These are phyloP conservation scores for Crithidia acanthocephali DNA, from an alignment of 208 protist genomes.

Conservation along the genomic window DNA sequence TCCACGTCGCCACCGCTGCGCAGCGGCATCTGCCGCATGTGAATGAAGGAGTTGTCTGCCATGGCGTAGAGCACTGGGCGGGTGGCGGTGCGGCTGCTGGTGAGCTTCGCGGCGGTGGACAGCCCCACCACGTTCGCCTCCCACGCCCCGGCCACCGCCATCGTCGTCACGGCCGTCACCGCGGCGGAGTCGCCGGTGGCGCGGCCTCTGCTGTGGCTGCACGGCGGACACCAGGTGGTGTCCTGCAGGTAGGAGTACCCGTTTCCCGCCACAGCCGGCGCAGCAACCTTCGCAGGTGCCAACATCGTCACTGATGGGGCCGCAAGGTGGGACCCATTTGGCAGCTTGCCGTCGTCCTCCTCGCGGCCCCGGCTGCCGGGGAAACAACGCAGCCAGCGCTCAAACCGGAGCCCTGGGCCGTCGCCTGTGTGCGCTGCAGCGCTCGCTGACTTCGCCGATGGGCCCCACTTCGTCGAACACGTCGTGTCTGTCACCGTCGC, in stretches of 20 bases:
- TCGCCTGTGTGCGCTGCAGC: constrained; percentile 2
- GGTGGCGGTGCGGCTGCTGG: constrained; percentile 12
- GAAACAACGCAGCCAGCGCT: constrained; percentile 72
- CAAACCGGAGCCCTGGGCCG: constrained; percentile 13
- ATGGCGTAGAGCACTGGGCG: constrained; percentile 26
- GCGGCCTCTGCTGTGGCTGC: background rate
- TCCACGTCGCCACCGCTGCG: constrained; percentile 8
- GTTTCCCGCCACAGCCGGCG: background rate
- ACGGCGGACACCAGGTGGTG: constrained; percentile 32
- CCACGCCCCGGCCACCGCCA: constrained; percentile 23
- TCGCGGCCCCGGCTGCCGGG: constrained; percentile 10
- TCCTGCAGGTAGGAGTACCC: constrained; percentile 43
- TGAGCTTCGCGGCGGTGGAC: constrained; percentile 15
- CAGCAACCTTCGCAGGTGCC: background rate
- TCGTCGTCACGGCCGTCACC: constrained; percentile 28
- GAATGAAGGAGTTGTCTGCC: constrained; percentile 25
- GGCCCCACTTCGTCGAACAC: background rate
- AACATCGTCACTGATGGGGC: no score
- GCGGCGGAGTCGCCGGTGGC: constrained; percentile 1
- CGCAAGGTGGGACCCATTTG: no score
- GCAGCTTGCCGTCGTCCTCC: background rate
- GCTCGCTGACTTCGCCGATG: background rate
- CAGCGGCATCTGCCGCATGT: constrained; percentile 30
- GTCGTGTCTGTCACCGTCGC: background rate
- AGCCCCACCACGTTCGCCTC: constrained; percentile 24